Evolutionary conservation across 2,329 filamentous ascomycete genomes (phyloP).

Genomic region (Diaporthe longicolla): DNA sequence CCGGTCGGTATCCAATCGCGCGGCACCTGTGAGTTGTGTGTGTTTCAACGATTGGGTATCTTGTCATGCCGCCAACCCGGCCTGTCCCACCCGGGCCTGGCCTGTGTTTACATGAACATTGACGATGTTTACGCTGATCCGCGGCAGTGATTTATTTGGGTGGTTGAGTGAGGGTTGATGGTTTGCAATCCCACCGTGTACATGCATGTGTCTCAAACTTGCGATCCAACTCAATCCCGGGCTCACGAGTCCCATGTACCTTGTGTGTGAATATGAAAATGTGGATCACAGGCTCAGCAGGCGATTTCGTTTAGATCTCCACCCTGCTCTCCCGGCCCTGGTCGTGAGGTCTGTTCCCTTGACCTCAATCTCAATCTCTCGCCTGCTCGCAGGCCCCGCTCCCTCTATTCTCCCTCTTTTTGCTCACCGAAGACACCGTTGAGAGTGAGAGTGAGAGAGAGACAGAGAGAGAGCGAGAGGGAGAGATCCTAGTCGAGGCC

Average conservation of each 20-base stretch:
- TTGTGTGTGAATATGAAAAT: conserved; percentile 15
- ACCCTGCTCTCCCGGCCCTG: conserved; percentile 35
- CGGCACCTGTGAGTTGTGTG: neutral
- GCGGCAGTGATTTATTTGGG: conserved; percentile 2
- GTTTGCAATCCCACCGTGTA: neutral
- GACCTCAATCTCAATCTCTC: conserved; percentile 35
- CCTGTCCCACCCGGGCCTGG: conserved; percentile 23
- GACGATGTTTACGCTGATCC: conserved; percentile 7
- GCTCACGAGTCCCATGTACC: conserved; percentile 13
- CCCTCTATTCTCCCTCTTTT: conserved; percentile 10
- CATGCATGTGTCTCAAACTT: no score
- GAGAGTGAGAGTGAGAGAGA: neutral
- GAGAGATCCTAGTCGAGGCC: conserved; percentile 28
- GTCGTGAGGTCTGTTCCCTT: conserved; percentile 35
- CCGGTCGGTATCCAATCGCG: conserved; percentile 27
- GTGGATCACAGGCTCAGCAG: conserved; percentile 32
- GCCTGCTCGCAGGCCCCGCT: conserved; percentile 4
- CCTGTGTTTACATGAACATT: conserved; percentile 23
- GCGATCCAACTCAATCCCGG: conserved; percentile 3
- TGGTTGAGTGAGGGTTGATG: neutral
- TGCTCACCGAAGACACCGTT: conserved; percentile 20
- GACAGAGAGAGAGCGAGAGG: neutral
- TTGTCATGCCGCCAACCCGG: neutral
- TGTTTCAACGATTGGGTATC: conserved; percentile 17
- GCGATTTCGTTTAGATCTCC: conserved; percentile 34